Evolutionary conservation across 2,329 filamentous ascomycete genomes (phyloP), one percentile per base, ranked within the genome.

Genomic region (Rhexocercosporidium sp.): DNA sequence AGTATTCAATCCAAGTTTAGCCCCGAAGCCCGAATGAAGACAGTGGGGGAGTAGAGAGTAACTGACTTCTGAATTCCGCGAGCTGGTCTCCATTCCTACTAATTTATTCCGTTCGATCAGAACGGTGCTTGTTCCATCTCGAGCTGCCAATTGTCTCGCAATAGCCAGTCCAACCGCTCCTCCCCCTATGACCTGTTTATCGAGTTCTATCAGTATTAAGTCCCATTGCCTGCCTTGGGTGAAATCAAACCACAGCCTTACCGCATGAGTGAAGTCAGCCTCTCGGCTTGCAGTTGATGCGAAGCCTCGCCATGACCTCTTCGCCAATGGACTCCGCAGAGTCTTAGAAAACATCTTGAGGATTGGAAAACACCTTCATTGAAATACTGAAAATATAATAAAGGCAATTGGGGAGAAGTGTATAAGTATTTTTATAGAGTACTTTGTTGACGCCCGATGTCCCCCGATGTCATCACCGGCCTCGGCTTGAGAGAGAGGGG

Each of bases 161-260:
- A 92, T 84, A 2, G 90, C 87, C 1, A 93, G 81, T 0, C 90
- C 90, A 2, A 93, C 88, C 0, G 88, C 89, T 1, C 90, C 90
- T 34, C 83, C 90, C 14, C 90, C 90, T 67, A 93, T 76, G 1
- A 78, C 71, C 77, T 78, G 51, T 22, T 25, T 1, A 22, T 18
- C 12, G 39, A 57, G 5, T 54, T 56, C 59, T 41, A 12, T 66
- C 39, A 70, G 54, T 46, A 31, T 31, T 16, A 20, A 16, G n/a
- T 37, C 18, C 14, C 9, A 59, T 47, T 39, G 37, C 14, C 27
- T 51, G 16, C n/a, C 18, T 3, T 20, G 3, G 44, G 16, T 44
- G 54, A 34, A 20, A 22, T 22, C 44, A 46, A 27, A 6, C 12
- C 31, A 39, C 46, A 51, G 37, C 51, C 69, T 61, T 71, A 77